A percentile compares a stretch with the other conserved stretches of the same genome.
phyloP scores from a whole-genome alignment of 2,329 filamentous ascomycete species.

The Lizonia empirigonia region DNA sequence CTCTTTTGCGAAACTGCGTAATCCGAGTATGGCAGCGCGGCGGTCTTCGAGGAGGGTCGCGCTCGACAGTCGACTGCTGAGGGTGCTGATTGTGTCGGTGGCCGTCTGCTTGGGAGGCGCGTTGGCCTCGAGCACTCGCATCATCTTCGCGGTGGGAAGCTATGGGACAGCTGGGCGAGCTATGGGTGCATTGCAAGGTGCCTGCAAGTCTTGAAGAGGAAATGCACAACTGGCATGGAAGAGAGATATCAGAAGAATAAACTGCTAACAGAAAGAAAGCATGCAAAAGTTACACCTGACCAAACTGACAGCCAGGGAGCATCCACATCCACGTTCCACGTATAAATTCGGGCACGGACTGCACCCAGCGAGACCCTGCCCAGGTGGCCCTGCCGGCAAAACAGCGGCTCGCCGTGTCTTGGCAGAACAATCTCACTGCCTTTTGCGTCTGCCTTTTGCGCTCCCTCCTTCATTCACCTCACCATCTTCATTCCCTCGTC shows the following conservation, averaged over 20 bases:
- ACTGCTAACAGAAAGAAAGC: constrained; percentile 1
- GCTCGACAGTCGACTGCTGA: constrained; percentile 85
- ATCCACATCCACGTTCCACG: constrained; percentile 23
- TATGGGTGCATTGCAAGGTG: constrained; percentile 27
- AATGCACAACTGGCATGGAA: not conserved
- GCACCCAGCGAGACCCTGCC: constrained; percentile 1
- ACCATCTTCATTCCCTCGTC: constrained; percentile 8
- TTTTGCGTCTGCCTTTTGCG: not conserved
- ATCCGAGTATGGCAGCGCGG: constrained; percentile 86
- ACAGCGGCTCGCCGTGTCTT: constrained; percentile 17
- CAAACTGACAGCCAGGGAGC: not conserved
- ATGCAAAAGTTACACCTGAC: not conserved
- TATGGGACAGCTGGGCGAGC: not conserved
- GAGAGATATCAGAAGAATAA: not conserved
- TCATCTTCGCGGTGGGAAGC: constrained; percentile 42
- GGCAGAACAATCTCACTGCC: constrained; percentile 6
- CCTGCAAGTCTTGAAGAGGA: not conserved
- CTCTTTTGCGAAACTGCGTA: constrained; percentile 94
- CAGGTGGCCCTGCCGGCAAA: constrained; percentile 19
- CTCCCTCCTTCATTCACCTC: constrained; percentile 10
- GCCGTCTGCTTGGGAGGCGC: constrained; percentile 96
- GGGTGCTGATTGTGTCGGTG: constrained; percentile 87
- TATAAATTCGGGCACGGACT: constrained; percentile 29
- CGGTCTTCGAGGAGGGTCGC: constrained; percentile 94
- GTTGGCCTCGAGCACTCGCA: constrained; percentile 67